Base-by-base conservation (phyloP, 116 monocot genomes). In the Dioscorea cayenensis region DNA sequence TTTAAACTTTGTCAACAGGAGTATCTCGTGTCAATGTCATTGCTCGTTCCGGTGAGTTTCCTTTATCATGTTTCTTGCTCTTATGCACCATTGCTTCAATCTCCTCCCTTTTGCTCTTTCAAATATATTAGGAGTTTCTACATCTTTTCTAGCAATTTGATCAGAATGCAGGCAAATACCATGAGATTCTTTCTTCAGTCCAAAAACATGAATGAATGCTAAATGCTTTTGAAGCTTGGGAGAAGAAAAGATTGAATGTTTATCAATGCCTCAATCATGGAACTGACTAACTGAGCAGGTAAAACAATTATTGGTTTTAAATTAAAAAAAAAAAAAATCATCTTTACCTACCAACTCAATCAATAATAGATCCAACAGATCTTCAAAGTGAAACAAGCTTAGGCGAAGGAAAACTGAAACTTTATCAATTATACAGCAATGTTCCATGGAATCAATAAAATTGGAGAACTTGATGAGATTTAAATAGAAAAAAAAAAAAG, bases 1-100 rank as follows among this genome's bases (percentile, higher is more conserved):
- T 78, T 87, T 90, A n/a, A 19, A 94, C 87, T 66, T 85, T 77
- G 18, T 77, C 74, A 37, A 94, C 66, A 3, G 94, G 94, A 17
- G 90, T 94, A 61, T 84, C 73, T n/a, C 76, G 82, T 85, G 64
- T 90, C 79, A 27, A 94, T 90, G 72, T 87, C 94, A 70, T 78
- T 67, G 65, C 84, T 85, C 60, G 18, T 85, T 37, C 94, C 94
- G n/a, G 75, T 88, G 85, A 14, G 87, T 90, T 70, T 94, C 94
- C 59, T n/a, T 78, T 85, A 29, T 76, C 43, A 70, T 87, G 90
- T 12, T 29, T 80, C 27, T 82, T 78, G 18, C 71, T 77, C 23
- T 69, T 76, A 36, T 81, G 81, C 37, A 74, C 49, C 16, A 82
- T 66, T 36, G 80, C 74, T 28, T 80, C 65, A 10, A 70, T 68